Percentiles rank a stretch among this genome's conserved stretches.
Conservation (phyloP, 1,139 yeast species). For the Suhomyces kunorum region DNA sequence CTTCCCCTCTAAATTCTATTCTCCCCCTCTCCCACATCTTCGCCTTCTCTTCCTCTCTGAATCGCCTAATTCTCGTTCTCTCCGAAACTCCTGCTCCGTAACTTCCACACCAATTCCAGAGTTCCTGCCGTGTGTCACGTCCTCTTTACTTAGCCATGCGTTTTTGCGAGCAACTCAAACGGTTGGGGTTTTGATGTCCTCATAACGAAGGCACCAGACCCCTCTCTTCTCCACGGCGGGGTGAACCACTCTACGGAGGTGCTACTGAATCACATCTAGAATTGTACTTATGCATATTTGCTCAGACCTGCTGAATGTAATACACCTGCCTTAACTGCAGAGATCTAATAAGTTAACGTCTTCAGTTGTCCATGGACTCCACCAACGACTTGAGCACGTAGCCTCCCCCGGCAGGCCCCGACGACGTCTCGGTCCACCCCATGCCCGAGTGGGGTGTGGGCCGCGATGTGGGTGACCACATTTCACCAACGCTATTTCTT, state of each 20-base stretch:
- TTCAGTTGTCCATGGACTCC: conserved; percentile 42
- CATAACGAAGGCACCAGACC: too few relatives aligned
- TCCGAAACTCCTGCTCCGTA: too few relatives aligned
- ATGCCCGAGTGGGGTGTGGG: conserved; percentile 4
- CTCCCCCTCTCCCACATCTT: too few relatives aligned
- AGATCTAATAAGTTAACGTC: conserved; percentile 4
- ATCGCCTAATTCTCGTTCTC: too few relatives aligned
- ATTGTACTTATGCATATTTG: conserved; percentile 2
- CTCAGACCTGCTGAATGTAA: conserved; percentile 11
- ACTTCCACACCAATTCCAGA: too few relatives aligned
- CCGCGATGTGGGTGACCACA: conserved; percentile 6
- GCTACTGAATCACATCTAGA: conserved; percentile 2
- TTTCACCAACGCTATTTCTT: conserved; percentile 8
- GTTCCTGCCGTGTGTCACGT: too few relatives aligned
- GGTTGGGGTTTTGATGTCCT: too few relatives aligned
- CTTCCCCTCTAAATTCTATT: too few relatives aligned
- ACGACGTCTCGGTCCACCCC: conserved; percentile 1
- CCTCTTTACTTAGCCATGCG: background rate
- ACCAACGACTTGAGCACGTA: conserved; percentile 46
- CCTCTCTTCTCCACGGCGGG: too few relatives aligned
- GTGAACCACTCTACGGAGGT: background rate
- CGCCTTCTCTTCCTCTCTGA: too few relatives aligned
- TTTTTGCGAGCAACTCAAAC: background rate
- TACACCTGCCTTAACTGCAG: conserved; percentile 1
- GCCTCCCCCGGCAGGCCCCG: conserved; percentile 13